Evolutionary conservation across 306 rosid species (phyloP).

Genomic region (Cicer pinnatifidum): DNA sequence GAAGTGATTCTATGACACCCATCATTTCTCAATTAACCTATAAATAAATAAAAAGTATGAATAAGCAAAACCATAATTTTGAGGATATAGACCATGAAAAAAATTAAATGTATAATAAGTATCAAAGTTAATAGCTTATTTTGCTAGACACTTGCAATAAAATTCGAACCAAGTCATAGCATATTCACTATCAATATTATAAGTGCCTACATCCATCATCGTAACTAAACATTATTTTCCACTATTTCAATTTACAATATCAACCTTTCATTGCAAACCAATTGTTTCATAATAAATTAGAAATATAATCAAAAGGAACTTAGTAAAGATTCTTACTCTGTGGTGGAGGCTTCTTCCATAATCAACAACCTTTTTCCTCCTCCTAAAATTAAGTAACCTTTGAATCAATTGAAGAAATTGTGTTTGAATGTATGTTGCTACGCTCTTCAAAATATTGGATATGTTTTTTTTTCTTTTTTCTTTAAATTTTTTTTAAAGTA

Average conservation of each 20-base stretch:
- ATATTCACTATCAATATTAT: neutral
- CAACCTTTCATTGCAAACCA: neutral
- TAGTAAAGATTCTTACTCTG: conserved; percentile 40
- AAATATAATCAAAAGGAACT: neutral
- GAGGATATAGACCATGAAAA: neutral
- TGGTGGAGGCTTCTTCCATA: conserved; percentile 73
- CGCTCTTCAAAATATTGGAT: too few relatives aligned
- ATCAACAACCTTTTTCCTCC: conserved; percentile 51
- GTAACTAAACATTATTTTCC: neutral
- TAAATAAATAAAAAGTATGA: conserved; percentile 32
- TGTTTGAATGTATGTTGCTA: too few relatives aligned
- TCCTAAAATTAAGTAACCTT: conserved; percentile 48
- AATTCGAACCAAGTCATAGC: neutral
- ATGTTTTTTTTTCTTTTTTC: too few relatives aligned
- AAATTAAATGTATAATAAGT: too few relatives aligned
- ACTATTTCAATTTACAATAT: neutral
- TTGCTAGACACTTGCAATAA: neutral
- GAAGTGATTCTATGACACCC: conserved; percentile 61
- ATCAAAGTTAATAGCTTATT: neutral
- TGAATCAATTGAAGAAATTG: too few relatives aligned
- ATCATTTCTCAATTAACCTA: conserved; percentile 76
- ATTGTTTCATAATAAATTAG: neutral
- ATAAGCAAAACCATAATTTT: neutral
- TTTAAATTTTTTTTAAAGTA: too few relatives aligned
- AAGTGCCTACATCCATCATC: neutral